phyloP scores from a whole-genome alignment of 305 asterid genomes.

The Fraxinus sp. region DNA sequence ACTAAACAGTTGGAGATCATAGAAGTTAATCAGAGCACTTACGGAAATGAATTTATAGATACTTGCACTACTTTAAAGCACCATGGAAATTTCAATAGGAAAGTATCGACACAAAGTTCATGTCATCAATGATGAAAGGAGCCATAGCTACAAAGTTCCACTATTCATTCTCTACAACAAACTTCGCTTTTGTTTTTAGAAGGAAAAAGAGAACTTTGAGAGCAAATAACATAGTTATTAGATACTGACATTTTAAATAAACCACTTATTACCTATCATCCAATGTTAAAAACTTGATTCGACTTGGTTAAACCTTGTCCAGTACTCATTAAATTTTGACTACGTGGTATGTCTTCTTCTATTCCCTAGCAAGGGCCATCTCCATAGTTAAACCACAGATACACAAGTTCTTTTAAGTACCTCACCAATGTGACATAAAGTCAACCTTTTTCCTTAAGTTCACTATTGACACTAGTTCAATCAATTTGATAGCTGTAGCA shows the following conservation, averaged over 20 bases:
- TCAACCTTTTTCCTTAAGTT: not conserved
- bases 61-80: not conserved
- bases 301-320: not conserved
- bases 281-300: not conserved
- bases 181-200: not conserved
- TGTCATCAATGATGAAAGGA: not conserved
- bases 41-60: not conserved
- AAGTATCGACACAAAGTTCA: not conserved
- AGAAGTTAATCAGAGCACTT: not conserved
- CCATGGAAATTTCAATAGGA: not conserved
- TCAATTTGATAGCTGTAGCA: not conserved
- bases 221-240: not conserved
- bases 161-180: not conserved
- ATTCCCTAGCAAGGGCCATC: not conserved
- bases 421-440: not conserved
- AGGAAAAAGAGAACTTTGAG: not conserved
- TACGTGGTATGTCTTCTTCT: not conserved
- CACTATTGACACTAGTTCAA: not conserved
- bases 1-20: not conserved
- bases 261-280: not conserved
- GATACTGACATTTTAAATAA: not conserved
- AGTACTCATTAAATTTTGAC: not conserved
- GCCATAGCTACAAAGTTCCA: not conserved
- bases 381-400: not conserved
- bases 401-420: not conserved